phyloP scores from a whole-genome alignment of 176 grass and related monocot species.

The Oropetium thomaeum region DNA sequence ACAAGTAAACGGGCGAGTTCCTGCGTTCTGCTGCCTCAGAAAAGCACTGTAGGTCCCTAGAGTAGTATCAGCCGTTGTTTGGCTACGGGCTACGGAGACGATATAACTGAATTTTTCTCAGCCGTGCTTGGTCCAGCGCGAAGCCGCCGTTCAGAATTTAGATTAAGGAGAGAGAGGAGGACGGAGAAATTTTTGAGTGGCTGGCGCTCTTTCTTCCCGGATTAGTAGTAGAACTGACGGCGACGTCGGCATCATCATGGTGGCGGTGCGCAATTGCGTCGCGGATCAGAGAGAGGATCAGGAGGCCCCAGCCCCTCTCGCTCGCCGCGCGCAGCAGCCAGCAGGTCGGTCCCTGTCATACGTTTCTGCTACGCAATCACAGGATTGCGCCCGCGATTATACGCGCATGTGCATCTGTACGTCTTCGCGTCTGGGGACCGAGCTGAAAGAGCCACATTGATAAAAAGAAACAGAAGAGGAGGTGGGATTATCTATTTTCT shows the following conservation, averaged over 20 bases:
- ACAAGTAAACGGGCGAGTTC: background rate
- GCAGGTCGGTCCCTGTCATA: constrained; percentile 13
- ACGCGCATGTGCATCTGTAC: background rate
- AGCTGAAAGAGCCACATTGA: too few relatives aligned
- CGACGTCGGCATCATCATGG: background rate
- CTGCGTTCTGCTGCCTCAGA: constrained; percentile 3
- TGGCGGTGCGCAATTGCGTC: background rate
- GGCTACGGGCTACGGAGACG: too few relatives aligned
- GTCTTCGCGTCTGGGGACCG: background rate
- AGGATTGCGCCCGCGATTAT: background rate
- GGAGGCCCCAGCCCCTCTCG: too few relatives aligned
- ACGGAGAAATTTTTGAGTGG: background rate
- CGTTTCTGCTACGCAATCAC: background rate
- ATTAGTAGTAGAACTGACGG: constrained; percentile 1
- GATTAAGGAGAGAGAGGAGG: too few relatives aligned
- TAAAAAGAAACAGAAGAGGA: too few relatives aligned
- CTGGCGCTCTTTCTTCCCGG: constrained; percentile 1
- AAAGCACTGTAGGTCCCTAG: background rate
- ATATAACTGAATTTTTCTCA: too few relatives aligned
- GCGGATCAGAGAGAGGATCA: background rate
- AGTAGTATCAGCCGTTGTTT: too few relatives aligned
- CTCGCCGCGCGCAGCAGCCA: too few relatives aligned
- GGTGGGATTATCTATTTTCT: too few relatives aligned
- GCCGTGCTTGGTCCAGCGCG: too few relatives aligned
- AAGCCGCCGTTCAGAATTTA: too few relatives aligned